phyloP scores from a whole-genome alignment of 2,329 filamentous ascomycete genomes.

The Epichloe sylvatica region DNA sequence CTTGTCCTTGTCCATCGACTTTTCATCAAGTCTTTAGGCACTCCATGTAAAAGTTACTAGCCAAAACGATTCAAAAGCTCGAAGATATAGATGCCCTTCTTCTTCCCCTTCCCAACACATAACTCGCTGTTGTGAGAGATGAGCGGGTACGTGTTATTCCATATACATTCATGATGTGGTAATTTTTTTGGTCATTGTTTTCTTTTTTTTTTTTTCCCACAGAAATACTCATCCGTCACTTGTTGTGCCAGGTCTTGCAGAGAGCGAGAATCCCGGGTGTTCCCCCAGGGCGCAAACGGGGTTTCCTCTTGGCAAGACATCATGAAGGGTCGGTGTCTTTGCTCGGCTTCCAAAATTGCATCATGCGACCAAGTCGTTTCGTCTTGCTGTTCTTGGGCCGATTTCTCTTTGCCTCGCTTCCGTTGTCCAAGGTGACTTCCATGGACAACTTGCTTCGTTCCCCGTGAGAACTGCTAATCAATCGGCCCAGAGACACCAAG shows the following conservation, averaged over 20 bases:
- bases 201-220: neutral
- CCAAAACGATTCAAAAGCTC: neutral
- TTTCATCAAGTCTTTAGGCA: neutral
- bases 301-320: neutral
- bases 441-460: conserved; percentile 63
- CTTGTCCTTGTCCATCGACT: neutral
- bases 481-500: conserved; percentile 60
- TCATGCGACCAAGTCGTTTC: conserved; percentile 57
- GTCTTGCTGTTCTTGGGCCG: conserved; percentile 48
- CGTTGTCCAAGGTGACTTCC: conserved; percentile 44
- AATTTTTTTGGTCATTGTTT: neutral
- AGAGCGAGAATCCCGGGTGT: neutral
- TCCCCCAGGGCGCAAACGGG: neutral
- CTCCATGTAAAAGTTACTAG: neutral
- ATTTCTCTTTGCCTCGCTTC: conserved; percentile 38
- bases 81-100: neutral
- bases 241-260: neutral
- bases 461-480: conserved; percentile 62
- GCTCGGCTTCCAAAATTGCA: conserved; percentile 65
- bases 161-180: conserved; percentile 20
- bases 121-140: conserved; percentile 2
- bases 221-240: neutral
- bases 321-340: conserved; percentile 23
- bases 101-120: neutral
- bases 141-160: conserved; percentile 23